Evolutionary conservation across 2,329 filamentous ascomycete genomes (phyloP).

Genomic region (Nothophaeocryptopus gaeumannii): DNA sequence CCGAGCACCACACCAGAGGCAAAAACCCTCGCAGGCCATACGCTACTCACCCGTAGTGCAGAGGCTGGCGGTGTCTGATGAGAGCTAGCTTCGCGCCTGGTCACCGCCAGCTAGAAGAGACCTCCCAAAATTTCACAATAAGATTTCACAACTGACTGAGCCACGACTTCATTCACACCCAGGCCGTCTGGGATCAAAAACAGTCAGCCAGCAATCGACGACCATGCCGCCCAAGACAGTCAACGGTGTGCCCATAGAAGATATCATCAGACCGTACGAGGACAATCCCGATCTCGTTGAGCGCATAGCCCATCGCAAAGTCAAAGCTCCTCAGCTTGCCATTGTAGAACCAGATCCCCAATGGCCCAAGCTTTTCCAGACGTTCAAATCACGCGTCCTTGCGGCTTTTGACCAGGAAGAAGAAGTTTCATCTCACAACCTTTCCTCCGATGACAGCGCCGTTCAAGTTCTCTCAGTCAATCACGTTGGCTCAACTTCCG

Average conservation of each 20-base stretch:
- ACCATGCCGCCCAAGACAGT: slow-evolving; percentile 10
- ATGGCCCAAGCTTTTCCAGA: slow-evolving; percentile 39
- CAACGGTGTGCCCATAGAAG: background rate
- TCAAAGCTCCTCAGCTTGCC: slow-evolving; percentile 12
- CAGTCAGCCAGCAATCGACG: background rate
- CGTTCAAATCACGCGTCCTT: slow-evolving; percentile 36
- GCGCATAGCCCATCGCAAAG: slow-evolving; percentile 22
- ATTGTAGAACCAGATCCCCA: slow-evolving; percentile 40
- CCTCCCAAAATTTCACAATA: too few species aligned
- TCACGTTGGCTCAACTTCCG: slow-evolving; percentile 53
- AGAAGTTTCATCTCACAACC: background rate
- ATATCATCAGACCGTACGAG: background rate
- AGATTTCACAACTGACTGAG: too few species aligned
- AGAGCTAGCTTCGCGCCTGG: too few species aligned
- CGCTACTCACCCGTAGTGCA: too few species aligned
- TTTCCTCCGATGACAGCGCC: background rate
- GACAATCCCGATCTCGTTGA: slow-evolving; percentile 4
- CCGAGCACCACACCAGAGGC: too few species aligned
- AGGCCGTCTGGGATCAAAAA: too few species aligned
- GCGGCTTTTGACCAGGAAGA: slow-evolving; percentile 34
- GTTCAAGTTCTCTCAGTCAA: slow-evolving; percentile 37
- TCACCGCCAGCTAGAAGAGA: too few species aligned
- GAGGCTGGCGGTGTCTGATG: too few species aligned
- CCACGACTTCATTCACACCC: too few species aligned
- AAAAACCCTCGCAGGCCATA: too few species aligned